These are phyloP conservation scores for Calonectria pseudoturangicola DNA, from an alignment of 2,329 filamentous ascomycete genomes.

Conservation along the genomic window DNA sequence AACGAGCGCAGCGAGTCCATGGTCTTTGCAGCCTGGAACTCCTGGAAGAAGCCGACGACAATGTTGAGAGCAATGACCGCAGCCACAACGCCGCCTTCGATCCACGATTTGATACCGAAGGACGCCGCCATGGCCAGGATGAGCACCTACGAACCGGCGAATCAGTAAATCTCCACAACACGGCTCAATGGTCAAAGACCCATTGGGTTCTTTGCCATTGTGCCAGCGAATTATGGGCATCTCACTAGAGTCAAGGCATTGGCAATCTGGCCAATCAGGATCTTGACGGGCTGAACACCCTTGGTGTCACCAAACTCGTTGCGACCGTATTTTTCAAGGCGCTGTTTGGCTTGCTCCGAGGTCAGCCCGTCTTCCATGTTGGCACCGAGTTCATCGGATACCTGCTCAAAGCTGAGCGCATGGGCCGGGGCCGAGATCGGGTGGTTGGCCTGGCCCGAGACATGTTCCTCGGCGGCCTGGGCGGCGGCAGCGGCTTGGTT, in stretches of 20 bases:
- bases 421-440: slow-evolving; percentile 72
- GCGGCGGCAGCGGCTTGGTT: no score
- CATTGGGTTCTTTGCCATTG: no score
- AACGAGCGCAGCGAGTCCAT: slow-evolving; percentile 69
- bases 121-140: slow-evolving; percentile 75
- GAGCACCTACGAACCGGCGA: slow-evolving; percentile 53
- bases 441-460: slow-evolving; percentile 60
- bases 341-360: slow-evolving; percentile 70
- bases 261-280: slow-evolving; percentile 78
- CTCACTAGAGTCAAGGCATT: slow-evolving; percentile 77
- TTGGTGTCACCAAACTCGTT: slow-evolving; percentile 72
- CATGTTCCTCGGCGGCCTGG: slow-evolving; percentile 41
- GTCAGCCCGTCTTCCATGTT: slow-evolving; percentile 63
- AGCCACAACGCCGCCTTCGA: slow-evolving; percentile 77
- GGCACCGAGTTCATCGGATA: slow-evolving; percentile 48
- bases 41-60: slow-evolving; percentile 69
- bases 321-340: slow-evolving; percentile 72
- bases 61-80: slow-evolving; percentile 76
- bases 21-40: slow-evolving; percentile 68
- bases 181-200: no score
- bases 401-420: slow-evolving; percentile 67
- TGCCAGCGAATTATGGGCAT: no score
- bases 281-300: slow-evolving; percentile 73
- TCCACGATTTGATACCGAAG: slow-evolving; percentile 75
- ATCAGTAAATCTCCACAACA: no score